phyloP scores from a whole-genome alignment of 352 stramenopile species.

The Globisporangium yorkense region DNA sequence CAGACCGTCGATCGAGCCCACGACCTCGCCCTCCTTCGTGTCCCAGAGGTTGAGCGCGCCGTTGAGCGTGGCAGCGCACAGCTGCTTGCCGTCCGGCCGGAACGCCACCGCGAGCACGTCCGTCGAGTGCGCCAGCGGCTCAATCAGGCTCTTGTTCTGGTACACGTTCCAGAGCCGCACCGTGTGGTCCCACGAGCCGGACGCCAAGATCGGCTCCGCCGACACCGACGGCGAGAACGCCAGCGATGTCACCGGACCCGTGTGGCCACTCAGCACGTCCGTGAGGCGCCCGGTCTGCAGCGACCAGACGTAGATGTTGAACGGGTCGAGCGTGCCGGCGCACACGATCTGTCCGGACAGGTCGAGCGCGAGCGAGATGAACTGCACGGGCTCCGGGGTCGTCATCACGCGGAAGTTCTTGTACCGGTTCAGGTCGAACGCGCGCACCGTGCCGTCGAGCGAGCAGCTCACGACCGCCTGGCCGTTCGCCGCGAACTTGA shows the following conservation, averaged over 20 bases:
- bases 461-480: conserved; percentile 95
- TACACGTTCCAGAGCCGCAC: conserved; percentile 99
- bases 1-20: conserved; percentile 95
- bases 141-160: conserved; percentile 92
- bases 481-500: conserved; percentile 91
- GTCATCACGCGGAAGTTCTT: conserved; percentile 99
- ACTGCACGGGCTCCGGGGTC: conserved; percentile 95
- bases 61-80: conserved; percentile 95
- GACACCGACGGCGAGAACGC: conserved; percentile 86
- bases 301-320: conserved; percentile 98
- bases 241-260: conserved; percentile 94
- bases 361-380: conserved; percentile 97
- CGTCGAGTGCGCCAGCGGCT: conserved; percentile 94
- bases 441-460: conserved; percentile 97
- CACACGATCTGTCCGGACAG: conserved; percentile 94
- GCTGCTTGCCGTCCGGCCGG: conserved; percentile 95
- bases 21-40: conserved; percentile 92
- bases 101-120: conserved; percentile 97
- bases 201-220: conserved; percentile 88
- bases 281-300: conserved; percentile 95
- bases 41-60: conserved; percentile 97
- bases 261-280: conserved; percentile 97
- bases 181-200: conserved; percentile 97
- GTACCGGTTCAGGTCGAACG: conserved; percentile 98
- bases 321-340: conserved; percentile 94